Evolutionary conservation across 495 filamentous ascomycete species (phyloP).

Genomic region (Parathielavia appendiculata): DNA sequence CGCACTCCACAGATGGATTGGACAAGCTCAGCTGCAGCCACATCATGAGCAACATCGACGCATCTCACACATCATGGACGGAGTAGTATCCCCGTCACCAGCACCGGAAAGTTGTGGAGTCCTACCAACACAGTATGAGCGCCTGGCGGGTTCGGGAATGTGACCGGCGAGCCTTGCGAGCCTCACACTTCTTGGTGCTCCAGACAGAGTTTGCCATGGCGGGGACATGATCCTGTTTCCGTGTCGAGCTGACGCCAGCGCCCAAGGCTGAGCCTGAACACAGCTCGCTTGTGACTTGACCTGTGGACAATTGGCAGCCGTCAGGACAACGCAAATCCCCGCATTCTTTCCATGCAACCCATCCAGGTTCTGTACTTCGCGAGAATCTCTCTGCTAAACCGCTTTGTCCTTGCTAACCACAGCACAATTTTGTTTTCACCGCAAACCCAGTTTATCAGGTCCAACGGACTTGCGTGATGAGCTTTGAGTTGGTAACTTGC

Average conservation of each 20-base stretch:
- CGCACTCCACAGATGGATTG: not conserved
- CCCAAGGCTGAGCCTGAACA: slow-evolving; percentile 5
- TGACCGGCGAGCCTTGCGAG: not conserved
- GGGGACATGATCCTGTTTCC: not conserved
- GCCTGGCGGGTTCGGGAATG: too few relatives aligned
- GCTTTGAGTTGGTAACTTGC: too few relatives aligned
- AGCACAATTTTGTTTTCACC: too few relatives aligned
- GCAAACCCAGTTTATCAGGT: too few relatives aligned
- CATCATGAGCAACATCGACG: not conserved
- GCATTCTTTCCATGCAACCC: too few relatives aligned
- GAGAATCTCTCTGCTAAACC: too few relatives aligned
- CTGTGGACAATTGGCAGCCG: not conserved
- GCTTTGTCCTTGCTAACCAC: too few relatives aligned
- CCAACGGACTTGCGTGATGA: too few relatives aligned
- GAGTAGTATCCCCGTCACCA: too few relatives aligned
- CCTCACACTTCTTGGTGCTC: not conserved
- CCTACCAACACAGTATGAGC: not conserved
- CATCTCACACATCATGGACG: not conserved
- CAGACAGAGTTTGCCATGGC: not conserved
- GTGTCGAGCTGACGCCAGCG: slow-evolving; percentile 8
- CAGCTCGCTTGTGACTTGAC: not conserved
- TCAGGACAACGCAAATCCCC: not conserved
- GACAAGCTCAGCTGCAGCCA: slow-evolving; percentile 2
- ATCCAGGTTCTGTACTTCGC: too few relatives aligned
- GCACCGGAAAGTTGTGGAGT: not conserved